These are phyloP conservation scores for Hygrophoropsis aurantiaca DNA, from an alignment of 768 basidiomycete species.

Conservation along the genomic window DNA sequence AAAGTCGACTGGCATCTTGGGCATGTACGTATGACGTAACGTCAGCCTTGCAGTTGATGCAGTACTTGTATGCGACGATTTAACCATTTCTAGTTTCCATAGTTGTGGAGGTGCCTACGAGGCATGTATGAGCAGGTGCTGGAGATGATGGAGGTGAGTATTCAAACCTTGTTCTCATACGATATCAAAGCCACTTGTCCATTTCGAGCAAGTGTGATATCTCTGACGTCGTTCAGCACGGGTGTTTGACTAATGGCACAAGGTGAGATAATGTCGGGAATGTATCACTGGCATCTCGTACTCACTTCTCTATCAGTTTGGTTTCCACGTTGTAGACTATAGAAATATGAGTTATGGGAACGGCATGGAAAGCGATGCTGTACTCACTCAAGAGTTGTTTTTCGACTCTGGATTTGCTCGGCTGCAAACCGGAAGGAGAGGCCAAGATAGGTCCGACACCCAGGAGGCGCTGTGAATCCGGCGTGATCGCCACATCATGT, in stretches of 20 bases:
- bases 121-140: not conserved
- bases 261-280: conserved; percentile 9
- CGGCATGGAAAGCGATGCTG: not conserved
- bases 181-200: conserved; percentile 67
- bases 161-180: conserved; percentile 68
- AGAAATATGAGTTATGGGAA: not conserved
- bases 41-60: conserved; percentile 22
- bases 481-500: conserved; percentile 70
- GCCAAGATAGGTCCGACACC: conserved; percentile 68
- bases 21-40: conserved; percentile 68
- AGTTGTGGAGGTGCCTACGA: conserved; percentile 64
- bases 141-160: not conserved
- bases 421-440: conserved; percentile 61
- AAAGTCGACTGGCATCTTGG: conserved; percentile 65
- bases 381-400: conserved; percentile 70
- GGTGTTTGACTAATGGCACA: conserved; percentile 56
- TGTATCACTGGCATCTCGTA: conserved; percentile 2
- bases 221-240: conserved; percentile 69
- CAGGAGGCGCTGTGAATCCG: conserved; percentile 61
- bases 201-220: conserved; percentile 62
- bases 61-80: conserved; percentile 41
- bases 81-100: conserved; percentile 63
- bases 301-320: conserved; percentile 67
- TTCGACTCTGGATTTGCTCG: conserved; percentile 67
- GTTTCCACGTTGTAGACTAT: conserved; percentile 67